Conservation (phyloP, 176 grass and related monocot species). For the sorghum (Sorghum bicolor) region Sorghum_bicolor_NCBIv3 NC_012871.2:3090501-3091000, state of each 20-base stretch:
- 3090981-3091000: conserved; percentile 86
- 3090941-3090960: conserved; percentile 41
- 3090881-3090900: conserved; percentile 73
- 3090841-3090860: conserved; percentile 83
- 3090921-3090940: conserved; percentile 71
- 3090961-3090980: conserved; percentile 65
- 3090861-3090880: conserved; percentile 62
- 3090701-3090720: not conserved
- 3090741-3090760: conserved; percentile 23
- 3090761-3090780: conserved; percentile 10
- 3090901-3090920: conserved; percentile 98
- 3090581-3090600: not conserved
- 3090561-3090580: conserved; percentile 17
- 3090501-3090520: conserved; percentile 1
- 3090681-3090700: conserved; percentile 22
- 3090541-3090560: not conserved
- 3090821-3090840: conserved; percentile 86
- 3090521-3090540: conserved; percentile 12
- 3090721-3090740: conserved; percentile 13
- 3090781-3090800: conserved; percentile 6
- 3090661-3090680: not conserved
- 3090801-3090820: conserved; percentile 53
- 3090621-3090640: not conserved
- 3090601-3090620: not conserved
- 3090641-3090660: not conserved